phyloP scores from a whole-genome alignment of 2,329 filamentous ascomycete genomes.

The Fusarium cicatricum region DNA sequence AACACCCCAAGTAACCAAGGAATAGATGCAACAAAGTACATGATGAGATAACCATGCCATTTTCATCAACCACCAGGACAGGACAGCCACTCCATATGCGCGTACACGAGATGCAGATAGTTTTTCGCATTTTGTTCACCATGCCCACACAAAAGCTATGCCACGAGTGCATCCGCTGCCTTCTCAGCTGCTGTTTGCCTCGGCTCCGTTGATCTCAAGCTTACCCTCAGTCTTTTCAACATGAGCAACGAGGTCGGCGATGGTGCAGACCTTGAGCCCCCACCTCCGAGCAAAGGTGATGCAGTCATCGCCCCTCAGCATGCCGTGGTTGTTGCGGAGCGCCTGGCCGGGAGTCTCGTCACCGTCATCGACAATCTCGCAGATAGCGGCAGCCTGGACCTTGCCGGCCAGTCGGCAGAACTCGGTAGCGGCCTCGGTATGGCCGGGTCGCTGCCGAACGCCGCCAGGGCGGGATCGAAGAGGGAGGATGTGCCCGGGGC shows the following conservation, averaged over 20 bases:
- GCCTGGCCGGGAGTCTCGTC: constrained; percentile 74
- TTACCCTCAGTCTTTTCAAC: constrained; percentile 79
- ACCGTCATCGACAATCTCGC: constrained; percentile 90
- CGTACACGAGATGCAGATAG: constrained; percentile 3
- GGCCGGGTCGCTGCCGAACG: constrained; percentile 79
- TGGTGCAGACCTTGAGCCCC: constrained; percentile 93
- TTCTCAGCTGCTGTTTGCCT: constrained; percentile 33
- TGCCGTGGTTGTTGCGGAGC: constrained; percentile 73
- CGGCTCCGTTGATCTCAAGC: constrained; percentile 51
- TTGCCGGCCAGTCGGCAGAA: constrained; percentile 88
- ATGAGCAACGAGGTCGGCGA: constrained; percentile 85
- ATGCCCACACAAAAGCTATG: constrained; percentile 3
- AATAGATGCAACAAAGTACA: constrained; percentile 34
- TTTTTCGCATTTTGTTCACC: constrained; percentile 1
- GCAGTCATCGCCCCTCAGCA: constrained; percentile 92
- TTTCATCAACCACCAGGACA: constrained; percentile 14
- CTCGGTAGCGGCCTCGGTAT: constrained; percentile 94
- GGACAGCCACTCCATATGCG: constrained; percentile 9
- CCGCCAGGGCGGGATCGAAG: constrained; percentile 81
- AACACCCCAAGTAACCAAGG: constrained; percentile 32
- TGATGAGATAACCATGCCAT: constrained; percentile 15
- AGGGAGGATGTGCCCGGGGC: constrained; percentile 91
- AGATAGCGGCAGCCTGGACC: constrained; percentile 80
- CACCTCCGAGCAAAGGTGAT: constrained; percentile 86
- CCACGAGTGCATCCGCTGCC: neutral